These are phyloP conservation scores for Brassica carinata DNA, from an alignment of 345 rosid species.

Conservation along the genomic window DNA sequence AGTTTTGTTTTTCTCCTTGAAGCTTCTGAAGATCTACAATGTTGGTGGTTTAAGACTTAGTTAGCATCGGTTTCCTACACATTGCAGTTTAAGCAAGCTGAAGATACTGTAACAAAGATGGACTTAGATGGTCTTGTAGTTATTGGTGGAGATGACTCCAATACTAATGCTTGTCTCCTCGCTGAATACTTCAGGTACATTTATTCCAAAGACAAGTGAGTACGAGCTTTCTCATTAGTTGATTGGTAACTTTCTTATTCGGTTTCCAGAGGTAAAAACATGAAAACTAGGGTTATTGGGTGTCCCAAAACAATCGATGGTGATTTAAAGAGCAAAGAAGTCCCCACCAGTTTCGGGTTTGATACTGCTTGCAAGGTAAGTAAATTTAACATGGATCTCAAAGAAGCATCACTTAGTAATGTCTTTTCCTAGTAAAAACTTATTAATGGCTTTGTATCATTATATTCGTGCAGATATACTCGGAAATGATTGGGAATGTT, in stretches of 20 bases:
- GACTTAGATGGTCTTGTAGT: constrained; percentile 92
- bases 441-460: background rate
- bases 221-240: background rate
- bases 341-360: constrained; percentile 93
- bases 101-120: constrained; percentile 78
- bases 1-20: background rate
- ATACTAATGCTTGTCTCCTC: constrained; percentile 95
- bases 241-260: background rate
- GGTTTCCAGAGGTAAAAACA: constrained; percentile 61
- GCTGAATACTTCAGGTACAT: constrained; percentile 89
- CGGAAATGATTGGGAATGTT: constrained; percentile 98
- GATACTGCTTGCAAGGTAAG: constrained; percentile 97
- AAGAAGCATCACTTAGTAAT: background rate
- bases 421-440: background rate
- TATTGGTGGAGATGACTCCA: constrained; percentile 98
- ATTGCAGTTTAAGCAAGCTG: constrained; percentile 87
- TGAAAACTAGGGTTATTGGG: constrained; percentile 86
- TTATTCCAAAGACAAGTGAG: background rate
- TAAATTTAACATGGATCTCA: background rate
- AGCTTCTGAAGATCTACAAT: constrained; percentile 32
- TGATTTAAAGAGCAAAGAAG: constrained; percentile 94
- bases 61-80: background rate
- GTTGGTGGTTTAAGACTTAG: background rate
- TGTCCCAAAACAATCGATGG: constrained; percentile 99
- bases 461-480: constrained; percentile 63